These are phyloP conservation scores for Kwoniella heveanensis DNA, from an alignment of 768 basidiomycete genomes.

Conservation along the genomic window DNA sequence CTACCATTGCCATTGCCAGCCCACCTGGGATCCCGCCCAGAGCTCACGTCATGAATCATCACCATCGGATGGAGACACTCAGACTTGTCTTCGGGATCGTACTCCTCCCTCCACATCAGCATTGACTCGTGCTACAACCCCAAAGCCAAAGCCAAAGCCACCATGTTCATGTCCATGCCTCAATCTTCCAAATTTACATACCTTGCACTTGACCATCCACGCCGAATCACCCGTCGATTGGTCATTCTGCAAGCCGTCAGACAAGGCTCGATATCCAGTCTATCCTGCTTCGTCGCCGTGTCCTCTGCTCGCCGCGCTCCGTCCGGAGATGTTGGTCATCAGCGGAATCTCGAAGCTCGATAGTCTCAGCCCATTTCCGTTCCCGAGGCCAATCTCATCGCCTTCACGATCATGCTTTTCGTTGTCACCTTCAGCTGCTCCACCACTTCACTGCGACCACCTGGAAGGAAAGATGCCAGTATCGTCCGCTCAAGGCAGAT, in stretches of 20 bases:
- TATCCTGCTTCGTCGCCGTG: conserved; percentile 1
- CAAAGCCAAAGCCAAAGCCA: too few species aligned
- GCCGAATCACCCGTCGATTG: conserved; percentile 1
- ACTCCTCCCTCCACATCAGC: too few species aligned
- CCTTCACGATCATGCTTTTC: background rate
- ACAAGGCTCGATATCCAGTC: background rate
- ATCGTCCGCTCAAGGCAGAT: too few species aligned
- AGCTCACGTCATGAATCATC: too few species aligned
- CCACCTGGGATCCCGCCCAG: too few species aligned
- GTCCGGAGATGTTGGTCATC: background rate
- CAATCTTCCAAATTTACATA: conserved; percentile 1
- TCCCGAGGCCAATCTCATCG: background rate
- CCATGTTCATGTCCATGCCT: too few species aligned
- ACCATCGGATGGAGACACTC: too few species aligned
- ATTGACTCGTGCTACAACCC: too few species aligned
- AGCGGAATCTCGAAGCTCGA: conserved; percentile 1
- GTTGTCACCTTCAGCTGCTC: too few species aligned
- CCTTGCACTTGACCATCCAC: conserved; percentile 3
- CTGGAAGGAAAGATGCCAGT: too few species aligned
- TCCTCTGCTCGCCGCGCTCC: background rate
- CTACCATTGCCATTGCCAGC: too few species aligned
- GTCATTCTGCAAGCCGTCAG: conserved; percentile 6
- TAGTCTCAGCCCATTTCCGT: conserved; percentile 1
- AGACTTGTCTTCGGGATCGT: background rate
- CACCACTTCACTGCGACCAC: too few species aligned